Evolutionary conservation across 192 early-diverging fungal genomes (phyloP).

Genomic region (Chytriomyces hyalinus): DNA sequence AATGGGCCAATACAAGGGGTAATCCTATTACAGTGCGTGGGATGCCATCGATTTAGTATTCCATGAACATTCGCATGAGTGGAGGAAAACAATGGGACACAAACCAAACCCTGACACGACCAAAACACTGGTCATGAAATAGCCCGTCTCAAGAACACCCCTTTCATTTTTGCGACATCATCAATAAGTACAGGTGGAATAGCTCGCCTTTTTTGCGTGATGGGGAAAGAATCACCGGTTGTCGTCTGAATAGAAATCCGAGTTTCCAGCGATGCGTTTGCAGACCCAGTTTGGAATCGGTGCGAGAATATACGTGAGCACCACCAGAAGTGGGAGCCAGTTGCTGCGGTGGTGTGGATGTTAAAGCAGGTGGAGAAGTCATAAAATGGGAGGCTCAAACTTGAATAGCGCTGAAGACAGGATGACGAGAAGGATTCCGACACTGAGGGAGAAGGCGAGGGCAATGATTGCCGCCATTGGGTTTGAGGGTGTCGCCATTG

Average conservation of each 20-base stretch:
- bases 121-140: constrained; percentile 89
- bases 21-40: constrained; percentile 52
- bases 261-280: constrained; percentile 67
- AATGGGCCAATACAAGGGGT: constrained; percentile 82
- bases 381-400: constrained; percentile 49
- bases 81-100: constrained; percentile 16
- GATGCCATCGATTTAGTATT: background rate
- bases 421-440: constrained; percentile 91
- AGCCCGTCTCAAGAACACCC: constrained; percentile 61
- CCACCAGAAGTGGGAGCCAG: constrained; percentile 95
- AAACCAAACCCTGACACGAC: constrained; percentile 89
- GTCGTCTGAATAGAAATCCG: constrained; percentile 45
- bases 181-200: constrained; percentile 21
- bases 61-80: background rate
- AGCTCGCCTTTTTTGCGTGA: background rate
- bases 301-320: constrained; percentile 89
- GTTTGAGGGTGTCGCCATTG: constrained; percentile 32
- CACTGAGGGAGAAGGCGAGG: constrained; percentile 88
- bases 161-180: constrained; percentile 19
- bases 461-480: constrained; percentile 73
- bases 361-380: background rate
- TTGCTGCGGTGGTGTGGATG: constrained; percentile 61
- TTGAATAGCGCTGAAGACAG: constrained; percentile 92
- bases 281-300: constrained; percentile 90
- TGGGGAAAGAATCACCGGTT: constrained; percentile 60